Evolutionary conservation across 257 asterid genomes (phyloP).

Genomic region (Haberlea rhodopensis): DNA sequence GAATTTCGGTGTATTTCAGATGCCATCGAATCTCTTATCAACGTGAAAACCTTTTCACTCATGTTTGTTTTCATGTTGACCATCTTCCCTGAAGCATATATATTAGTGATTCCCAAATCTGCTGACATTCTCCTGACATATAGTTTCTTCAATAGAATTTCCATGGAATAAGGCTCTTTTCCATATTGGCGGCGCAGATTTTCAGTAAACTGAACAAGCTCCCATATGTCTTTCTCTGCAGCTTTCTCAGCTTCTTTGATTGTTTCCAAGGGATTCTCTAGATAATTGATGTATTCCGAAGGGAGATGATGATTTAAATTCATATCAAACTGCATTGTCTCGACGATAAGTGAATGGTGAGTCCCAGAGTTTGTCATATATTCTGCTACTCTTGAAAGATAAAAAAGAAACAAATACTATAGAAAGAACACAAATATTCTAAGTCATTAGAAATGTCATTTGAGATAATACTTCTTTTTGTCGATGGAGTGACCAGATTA

Average conservation of each 20-base stretch:
- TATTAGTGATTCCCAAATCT: slow-evolving; percentile 75
- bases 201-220: slow-evolving; percentile 78
- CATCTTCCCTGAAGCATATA: slow-evolving; percentile 72
- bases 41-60: slow-evolving; percentile 76
- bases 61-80: slow-evolving; percentile 84
- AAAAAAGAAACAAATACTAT: neutral
- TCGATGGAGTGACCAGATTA: slow-evolving; percentile 7
- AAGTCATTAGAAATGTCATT: neutral
- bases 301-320: slow-evolving; percentile 86
- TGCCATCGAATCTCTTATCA: slow-evolving; percentile 72
- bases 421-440: slow-evolving; percentile 10
- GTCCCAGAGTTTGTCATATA: neutral
- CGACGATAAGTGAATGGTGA: slow-evolving; percentile 15
- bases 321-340: slow-evolving; percentile 61
- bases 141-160: slow-evolving; percentile 83
- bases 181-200: slow-evolving; percentile 85
- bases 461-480: slow-evolving; percentile 4
- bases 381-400: neutral
- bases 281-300: slow-evolving; percentile 83
- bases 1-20: slow-evolving; percentile 65
- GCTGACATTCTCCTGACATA: slow-evolving; percentile 96
- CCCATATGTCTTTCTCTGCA: slow-evolving; percentile 80
- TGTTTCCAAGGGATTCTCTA: slow-evolving; percentile 88
- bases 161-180: slow-evolving; percentile 96
- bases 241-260: slow-evolving; percentile 80